Evolutionary conservation across 768 basidiomycete genomes (phyloP).

Genomic region (Holtermannia corniformis): DNA sequence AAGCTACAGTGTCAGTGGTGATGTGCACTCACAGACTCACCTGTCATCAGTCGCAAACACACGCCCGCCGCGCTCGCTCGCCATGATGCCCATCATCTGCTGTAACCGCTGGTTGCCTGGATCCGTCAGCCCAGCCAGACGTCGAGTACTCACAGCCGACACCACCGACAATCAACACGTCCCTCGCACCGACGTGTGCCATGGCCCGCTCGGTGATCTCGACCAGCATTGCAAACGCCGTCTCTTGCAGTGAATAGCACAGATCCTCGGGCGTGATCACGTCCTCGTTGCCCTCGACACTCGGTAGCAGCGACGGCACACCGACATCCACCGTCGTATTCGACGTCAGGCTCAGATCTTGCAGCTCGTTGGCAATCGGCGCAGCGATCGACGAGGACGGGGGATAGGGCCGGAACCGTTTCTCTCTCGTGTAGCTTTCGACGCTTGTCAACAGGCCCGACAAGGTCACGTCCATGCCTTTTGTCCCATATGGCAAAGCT

Average conservation of each 20-base stretch:
- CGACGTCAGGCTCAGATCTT: slow-evolving; percentile 1
- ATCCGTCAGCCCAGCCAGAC: background rate
- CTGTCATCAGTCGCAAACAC: slow-evolving; percentile 95
- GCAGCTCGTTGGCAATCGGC: slow-evolving; percentile 10
- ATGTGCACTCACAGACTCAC: slow-evolving; percentile 45
- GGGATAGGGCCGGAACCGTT: slow-evolving; percentile 54
- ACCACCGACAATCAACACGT: slow-evolving; percentile 94
- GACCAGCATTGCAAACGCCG: slow-evolving; percentile 93
- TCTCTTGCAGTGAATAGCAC: slow-evolving; percentile 95
- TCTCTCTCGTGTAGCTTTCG: slow-evolving; percentile 79
- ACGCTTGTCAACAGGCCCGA: slow-evolving; percentile 85
- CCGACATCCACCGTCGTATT: slow-evolving; percentile 14
- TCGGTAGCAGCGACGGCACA: background rate
- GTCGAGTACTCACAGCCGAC: slow-evolving; percentile 79
- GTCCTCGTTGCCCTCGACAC: slow-evolving; percentile 47
- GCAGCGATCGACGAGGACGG: background rate
- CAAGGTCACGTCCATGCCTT: slow-evolving; percentile 95
- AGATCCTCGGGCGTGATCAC: slow-evolving; percentile 89
- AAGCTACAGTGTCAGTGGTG: slow-evolving; percentile 50
- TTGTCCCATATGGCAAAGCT: slow-evolving; percentile 84
- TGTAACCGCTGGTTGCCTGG: slow-evolving; percentile 85
- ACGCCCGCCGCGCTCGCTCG: slow-evolving; percentile 70
- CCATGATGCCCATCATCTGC: slow-evolving; percentile 99
- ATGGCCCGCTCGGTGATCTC: slow-evolving; percentile 98
- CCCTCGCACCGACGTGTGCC: slow-evolving; percentile 94